A percentile compares a stretch with the other conserved stretches of the same genome.
Conservation (phyloP, 1,139 yeast species). For the Suzukiozyma palmioleophila region DNA sequence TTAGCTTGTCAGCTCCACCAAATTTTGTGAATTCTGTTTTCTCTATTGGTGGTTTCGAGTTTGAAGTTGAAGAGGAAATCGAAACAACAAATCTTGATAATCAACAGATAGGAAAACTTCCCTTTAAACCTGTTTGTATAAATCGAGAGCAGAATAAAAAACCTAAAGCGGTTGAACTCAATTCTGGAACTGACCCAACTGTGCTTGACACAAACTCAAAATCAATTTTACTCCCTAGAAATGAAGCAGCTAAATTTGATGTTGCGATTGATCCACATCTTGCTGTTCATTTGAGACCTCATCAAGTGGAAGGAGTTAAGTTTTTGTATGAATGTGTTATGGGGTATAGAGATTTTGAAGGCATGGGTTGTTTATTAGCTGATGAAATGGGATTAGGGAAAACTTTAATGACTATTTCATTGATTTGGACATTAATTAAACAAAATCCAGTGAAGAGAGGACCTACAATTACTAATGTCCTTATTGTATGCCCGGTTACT, state of each 20-base stretch:
- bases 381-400: constrained; percentile 99
- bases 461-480: constrained; percentile 50
- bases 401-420: constrained; percentile 77
- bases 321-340: constrained; percentile 80
- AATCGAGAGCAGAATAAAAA: not conserved
- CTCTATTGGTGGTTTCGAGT: constrained; percentile 47
- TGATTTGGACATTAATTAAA: constrained; percentile 78
- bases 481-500: constrained; percentile 91
- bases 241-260: constrained; percentile 11
- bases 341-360: constrained; percentile 54
- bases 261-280: constrained; percentile 72
- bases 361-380: constrained; percentile 78
- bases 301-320: constrained; percentile 77
- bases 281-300: constrained; percentile 59
- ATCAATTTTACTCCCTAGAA: constrained; percentile 8
- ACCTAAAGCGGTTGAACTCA: not conserved
- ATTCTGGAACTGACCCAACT: constrained; percentile 5
- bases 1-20: constrained; percentile 7
- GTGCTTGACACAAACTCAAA: constrained; percentile 7
- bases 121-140: constrained; percentile 1
- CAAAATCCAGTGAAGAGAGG: constrained; percentile 54
- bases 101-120: not conserved
- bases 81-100: not conserved
- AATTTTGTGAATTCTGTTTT: constrained; percentile 34
- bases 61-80: constrained; percentile 48